Percentiles rank a stretch among this genome's conserved stretches.
These are phyloP conservation scores for Puya raimondii DNA, from an alignment of 176 grass and related monocot genomes.

Conservation along the genomic window DNA sequence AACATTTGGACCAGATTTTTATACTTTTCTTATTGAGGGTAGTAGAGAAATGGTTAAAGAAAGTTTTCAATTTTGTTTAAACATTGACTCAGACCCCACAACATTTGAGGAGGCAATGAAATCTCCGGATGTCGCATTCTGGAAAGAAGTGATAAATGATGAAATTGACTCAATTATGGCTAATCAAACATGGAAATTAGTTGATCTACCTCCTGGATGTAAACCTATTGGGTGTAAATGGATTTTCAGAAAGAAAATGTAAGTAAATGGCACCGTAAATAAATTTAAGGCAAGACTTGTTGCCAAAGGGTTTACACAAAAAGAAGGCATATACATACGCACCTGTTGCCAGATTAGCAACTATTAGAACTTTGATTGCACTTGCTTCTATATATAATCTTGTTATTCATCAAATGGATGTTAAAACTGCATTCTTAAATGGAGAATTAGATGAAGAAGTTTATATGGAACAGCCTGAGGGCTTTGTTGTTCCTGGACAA, in stretches of 20 bases:
- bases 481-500: too few relatives aligned
- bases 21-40: not conserved
- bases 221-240: not conserved
- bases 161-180: not conserved
- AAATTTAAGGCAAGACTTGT: not conserved
- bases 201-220: not conserved
- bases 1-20: not conserved
- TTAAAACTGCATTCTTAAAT: too few relatives aligned
- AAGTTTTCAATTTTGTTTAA: not conserved
- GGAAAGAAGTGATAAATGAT: not conserved
- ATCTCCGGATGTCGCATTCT: not conserved
- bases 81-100: not conserved
- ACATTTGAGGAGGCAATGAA: not conserved
- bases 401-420: too few relatives aligned
- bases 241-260: not conserved
- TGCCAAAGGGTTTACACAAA: not conserved
- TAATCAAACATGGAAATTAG: not conserved
- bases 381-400: too few relatives aligned
- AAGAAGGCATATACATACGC: not conserved
- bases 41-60: not conserved
- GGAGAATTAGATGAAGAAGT: too few relatives aligned
- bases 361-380: too few relatives aligned
- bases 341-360: too few relatives aligned
- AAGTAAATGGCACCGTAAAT: not conserved
- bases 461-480: too few relatives aligned